Evolutionary conservation across 495 filamentous ascomycete species (phyloP), one percentile per base, ranked within the genome.

Genomic region (Aeminium ludgeri): DNA sequence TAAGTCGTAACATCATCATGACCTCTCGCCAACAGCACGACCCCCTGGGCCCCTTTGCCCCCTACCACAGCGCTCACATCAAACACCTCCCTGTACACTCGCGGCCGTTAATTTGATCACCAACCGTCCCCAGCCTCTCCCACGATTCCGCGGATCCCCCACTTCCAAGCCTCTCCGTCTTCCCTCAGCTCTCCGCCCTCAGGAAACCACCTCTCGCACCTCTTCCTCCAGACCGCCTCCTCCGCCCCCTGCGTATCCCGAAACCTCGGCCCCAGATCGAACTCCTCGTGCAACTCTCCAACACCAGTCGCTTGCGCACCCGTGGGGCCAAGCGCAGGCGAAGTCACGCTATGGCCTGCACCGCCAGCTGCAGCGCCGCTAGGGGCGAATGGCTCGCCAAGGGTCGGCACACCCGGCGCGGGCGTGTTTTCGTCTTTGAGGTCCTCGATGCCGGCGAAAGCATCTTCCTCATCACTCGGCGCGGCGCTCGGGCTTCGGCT

Each of bases 181-280:
- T 58, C 63, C 20, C 59, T 49, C 49, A 56, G 55, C 33, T 60
- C 58, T 58, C 49, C 57, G 54, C 62, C 65, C 40, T 27, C 59
- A 20, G 51, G 50, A 35, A 77, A 62, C 89, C 91, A 97, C 36
- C 70, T 74, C 45, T 76, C 74, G 34, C 84, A 80, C 57, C 83
- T 84, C 56, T 74, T 72, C 48, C 78, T 69, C 91, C 89, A 97
- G 49, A 80, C 69, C 38, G 80, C 78, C 61, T 97, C 89, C 59
- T 96, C 89, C 44, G 85, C 85, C 40, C 80, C 62, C 58, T 95
- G 87, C 30, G 84, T 70, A 47, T 75, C 70, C 36, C 96, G 78
- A 55, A 95, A 97, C 59, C 86, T 82, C 4, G 91, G 91, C 1
- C 89, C 89, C 34, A 97, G 81, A 57, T 97, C 89, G 55, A 96